These are phyloP conservation scores for Plantago elongata DNA, from an alignment of 257 asterid species.

Conservation along the genomic window DNA sequence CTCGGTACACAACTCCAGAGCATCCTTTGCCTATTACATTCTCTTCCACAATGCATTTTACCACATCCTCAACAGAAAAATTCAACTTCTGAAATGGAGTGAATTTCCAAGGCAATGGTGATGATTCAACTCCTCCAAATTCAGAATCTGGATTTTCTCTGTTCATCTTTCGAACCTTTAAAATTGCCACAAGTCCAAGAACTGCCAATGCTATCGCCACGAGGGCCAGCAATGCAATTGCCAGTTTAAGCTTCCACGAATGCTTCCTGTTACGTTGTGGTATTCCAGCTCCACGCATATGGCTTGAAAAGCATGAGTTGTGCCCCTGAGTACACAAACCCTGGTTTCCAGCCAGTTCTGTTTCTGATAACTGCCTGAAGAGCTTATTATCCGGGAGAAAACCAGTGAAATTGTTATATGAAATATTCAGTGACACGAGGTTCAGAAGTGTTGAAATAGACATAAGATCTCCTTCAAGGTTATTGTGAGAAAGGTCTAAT, in stretches of 20 bases:
- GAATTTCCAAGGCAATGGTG: constrained; percentile 55
- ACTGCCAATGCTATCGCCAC: constrained; percentile 47
- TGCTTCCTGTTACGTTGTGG: constrained; percentile 19
- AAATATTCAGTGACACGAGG: constrained; percentile 64
- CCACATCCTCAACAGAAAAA: constrained; percentile 51
- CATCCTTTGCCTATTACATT: constrained; percentile 81
- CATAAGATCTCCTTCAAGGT: constrained; percentile 59
- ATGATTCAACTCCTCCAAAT: constrained; percentile 33
- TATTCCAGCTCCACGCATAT: constrained; percentile 25
- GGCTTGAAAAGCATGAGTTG: constrained; percentile 53
- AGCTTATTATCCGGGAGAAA: constrained; percentile 70
- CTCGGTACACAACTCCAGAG: constrained; percentile 75
- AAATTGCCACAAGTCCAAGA: constrained; percentile 52
- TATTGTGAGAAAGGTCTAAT: constrained; percentile 66
- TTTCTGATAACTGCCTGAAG: constrained; percentile 60
- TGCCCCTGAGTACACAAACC: constrained; percentile 52
- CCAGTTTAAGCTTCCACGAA: constrained; percentile 59
- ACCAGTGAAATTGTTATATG: constrained; percentile 71
- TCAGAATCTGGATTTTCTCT: constrained; percentile 51
- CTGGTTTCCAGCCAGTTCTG: constrained; percentile 53
- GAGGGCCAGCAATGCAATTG: constrained; percentile 42
- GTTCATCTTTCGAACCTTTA: constrained; percentile 43
- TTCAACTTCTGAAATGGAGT: constrained; percentile 70
- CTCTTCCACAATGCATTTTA: constrained; percentile 53
- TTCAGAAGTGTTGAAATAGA: constrained; percentile 56